Evolutionary conservation across 2,329 filamentous ascomycete species (phyloP), one percentile per base, ranked within the genome.

Genomic region (Neofusicoccum kwambonambiense): DNA sequence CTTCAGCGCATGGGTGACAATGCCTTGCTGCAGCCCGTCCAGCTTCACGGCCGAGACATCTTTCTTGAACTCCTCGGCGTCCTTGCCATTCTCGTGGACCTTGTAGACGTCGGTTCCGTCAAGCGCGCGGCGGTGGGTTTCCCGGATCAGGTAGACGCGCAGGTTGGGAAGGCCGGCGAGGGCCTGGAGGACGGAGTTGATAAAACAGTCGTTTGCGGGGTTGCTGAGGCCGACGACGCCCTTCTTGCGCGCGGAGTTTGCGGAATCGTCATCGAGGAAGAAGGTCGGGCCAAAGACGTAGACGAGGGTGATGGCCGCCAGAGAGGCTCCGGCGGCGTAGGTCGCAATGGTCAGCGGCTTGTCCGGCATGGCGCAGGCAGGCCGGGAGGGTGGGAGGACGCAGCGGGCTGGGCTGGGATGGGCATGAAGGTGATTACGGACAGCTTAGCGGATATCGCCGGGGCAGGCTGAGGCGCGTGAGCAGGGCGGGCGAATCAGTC

Each of bases 241-340:
- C 74, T 92, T 94, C 78, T 93, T 95, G 70, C 91, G 88, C 68
- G 81, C 80, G 64, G 85, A 86, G 67, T 78, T 81, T 22, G 64
- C 56, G 60, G 89, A 85, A 64, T 95, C 90, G 74, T 89, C 88
- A 79, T 99, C 94, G 76, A 98, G 89, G 72, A 96, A 91, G 78
- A 94, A 98, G 61, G 93, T 98, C n/a, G 95, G 95, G 8, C 90
- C 93, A 79, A 99, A 98, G 71, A 98, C 94, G 79, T 98, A 99
- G 76, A 98, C 91, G 65, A 98, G 87, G 37, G 95, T 94, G 68
- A 96, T 91, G 67, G 95, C 95, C 64, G 95, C 95, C 68, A 99
- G 89, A 63, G 93, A 97, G 67, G 94, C 95, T 71, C 94, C 94
- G 66, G 94, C 95, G 73, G 95, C 95, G 80, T 99, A 99, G 50